Conservation (phyloP, 148 eudicot genomes). For the Vaccinium vitisidaea region DNA sequence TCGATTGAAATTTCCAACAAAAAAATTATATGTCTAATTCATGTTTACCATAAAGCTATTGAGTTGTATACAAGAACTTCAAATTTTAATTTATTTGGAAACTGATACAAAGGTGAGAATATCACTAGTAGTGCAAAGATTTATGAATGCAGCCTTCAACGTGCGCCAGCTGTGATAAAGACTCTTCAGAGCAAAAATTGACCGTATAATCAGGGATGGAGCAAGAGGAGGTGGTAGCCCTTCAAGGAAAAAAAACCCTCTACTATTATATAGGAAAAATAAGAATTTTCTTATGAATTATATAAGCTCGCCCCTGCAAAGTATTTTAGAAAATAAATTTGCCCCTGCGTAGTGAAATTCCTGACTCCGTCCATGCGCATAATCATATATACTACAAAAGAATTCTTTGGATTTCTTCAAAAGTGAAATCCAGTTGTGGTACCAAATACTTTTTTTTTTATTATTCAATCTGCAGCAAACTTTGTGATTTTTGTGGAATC, state of each 20-base stretch:
- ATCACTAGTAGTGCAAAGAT: neutral
- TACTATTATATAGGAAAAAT: too few species aligned
- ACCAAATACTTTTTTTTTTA: neutral
- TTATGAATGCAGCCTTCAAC: neutral
- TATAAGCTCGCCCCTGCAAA: too few species aligned
- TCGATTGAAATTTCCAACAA: neutral
- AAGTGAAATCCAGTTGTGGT: neutral
- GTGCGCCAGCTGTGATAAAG: neutral
- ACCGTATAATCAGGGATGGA: neutral
- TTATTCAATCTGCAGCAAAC: neutral
- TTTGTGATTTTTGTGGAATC: neutral
- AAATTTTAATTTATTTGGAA: neutral
- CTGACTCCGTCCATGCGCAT: too few species aligned
- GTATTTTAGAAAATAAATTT: too few species aligned
- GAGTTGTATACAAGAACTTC: conserved; percentile 1
- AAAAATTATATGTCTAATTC: neutral
- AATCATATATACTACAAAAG: neutral
- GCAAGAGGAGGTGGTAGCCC: too few species aligned
- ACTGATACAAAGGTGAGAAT: neutral
- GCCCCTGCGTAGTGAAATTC: too few species aligned
- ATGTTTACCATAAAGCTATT: neutral
- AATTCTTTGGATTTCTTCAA: neutral
- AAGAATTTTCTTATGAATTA: too few species aligned
- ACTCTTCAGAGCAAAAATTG: neutral
- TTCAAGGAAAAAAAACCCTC: too few species aligned